These are phyloP conservation scores for Citrus medica DNA, from an alignment of 345 rosid genomes.

Conservation along the genomic window DNA sequence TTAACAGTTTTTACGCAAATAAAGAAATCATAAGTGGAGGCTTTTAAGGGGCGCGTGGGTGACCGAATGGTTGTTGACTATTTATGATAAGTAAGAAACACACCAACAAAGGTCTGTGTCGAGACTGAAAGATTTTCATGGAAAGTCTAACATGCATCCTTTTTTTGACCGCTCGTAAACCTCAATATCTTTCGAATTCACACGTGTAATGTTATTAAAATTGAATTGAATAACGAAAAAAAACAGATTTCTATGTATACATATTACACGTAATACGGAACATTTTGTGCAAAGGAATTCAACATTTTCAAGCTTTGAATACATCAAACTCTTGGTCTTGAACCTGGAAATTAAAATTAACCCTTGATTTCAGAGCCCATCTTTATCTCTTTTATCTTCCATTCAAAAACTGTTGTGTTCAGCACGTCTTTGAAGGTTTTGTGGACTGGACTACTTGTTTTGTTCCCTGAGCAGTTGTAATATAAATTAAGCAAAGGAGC, in stretches of 20 bases:
- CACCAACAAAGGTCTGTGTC: not conserved
- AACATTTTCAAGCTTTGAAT: conserved; percentile 24
- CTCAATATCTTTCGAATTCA: not conserved
- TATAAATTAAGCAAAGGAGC: not conserved
- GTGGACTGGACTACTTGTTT: not conserved
- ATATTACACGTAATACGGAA: not conserved
- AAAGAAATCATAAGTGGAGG: not conserved
- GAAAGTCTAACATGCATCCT: conserved; percentile 20
- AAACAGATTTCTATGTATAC: not conserved
- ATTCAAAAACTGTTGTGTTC: not conserved
- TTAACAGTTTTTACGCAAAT: too few relatives aligned
- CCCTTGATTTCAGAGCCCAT: conserved; percentile 4
- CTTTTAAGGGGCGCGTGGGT: conserved; percentile 15
- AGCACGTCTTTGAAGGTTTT: conserved; percentile 23
- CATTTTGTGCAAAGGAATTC: not conserved
- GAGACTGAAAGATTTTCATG: conserved; percentile 7
- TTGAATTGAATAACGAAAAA: too few relatives aligned
- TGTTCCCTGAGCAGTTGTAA: not conserved
- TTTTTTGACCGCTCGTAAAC: conserved; percentile 31
- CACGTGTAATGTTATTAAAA: not conserved
- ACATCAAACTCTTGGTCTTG: conserved; percentile 29
- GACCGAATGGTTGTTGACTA: conserved; percentile 14
- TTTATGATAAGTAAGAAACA: not conserved
- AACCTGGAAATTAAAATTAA: not conserved
- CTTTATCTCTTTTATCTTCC: too few relatives aligned